Base-by-base conservation (phyloP, 2,329 filamentous ascomycete species). In the Knoxdaviesia proteae region DNA sequence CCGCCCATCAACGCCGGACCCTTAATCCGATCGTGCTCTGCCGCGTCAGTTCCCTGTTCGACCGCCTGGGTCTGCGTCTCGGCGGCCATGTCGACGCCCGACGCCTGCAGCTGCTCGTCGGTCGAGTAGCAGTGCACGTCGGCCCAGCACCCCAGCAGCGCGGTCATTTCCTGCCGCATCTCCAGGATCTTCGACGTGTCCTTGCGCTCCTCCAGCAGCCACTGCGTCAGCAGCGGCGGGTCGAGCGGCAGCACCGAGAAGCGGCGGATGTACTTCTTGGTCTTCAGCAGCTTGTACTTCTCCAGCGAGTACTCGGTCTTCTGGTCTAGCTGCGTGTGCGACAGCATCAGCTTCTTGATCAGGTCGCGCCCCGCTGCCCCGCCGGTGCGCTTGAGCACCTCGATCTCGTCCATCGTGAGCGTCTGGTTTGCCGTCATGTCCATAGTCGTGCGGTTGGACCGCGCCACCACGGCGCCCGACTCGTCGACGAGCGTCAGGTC, bases 231-330 rank as follows among this genome's bases (percentile, higher is more conserved):
- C 48, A 75, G 69, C 0, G 77, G 69, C 9, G 92, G 75, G 53
- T 94, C 86, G 50, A 96, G 62, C 0, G 88, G 88, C 42, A 93
- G 58, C 1, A 90, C 74, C 0, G 81, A 84, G 54, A 98, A 96
- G 8, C 86, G 70, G 52, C 81, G 78, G 48, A 96, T 71, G 56
- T 93, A 96, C 60, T 98, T 98, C 56, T 79, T 87, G 49, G 83
- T 80, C 63, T 98, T 98, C 39, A 93, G 69, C 11, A 96, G 65
- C 53, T 90, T 94, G 61, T 98, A 98, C 59, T 98, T 98, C 38
- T 88, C 87, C 45, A 94, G 65, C 3, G 86, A 92, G 54, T 92
- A 98, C 0, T 77, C 70, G 0, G 90, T 96, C 67, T 98, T 98
- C 62, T 96, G 81, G 50, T 93, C 86, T 38, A 98, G 69, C 1